Evolutionary conservation across 2,329 filamentous ascomycete species (phyloP), one percentile per base, ranked within the genome.

Genomic region (Fusarium keratoplasticum): DNA sequence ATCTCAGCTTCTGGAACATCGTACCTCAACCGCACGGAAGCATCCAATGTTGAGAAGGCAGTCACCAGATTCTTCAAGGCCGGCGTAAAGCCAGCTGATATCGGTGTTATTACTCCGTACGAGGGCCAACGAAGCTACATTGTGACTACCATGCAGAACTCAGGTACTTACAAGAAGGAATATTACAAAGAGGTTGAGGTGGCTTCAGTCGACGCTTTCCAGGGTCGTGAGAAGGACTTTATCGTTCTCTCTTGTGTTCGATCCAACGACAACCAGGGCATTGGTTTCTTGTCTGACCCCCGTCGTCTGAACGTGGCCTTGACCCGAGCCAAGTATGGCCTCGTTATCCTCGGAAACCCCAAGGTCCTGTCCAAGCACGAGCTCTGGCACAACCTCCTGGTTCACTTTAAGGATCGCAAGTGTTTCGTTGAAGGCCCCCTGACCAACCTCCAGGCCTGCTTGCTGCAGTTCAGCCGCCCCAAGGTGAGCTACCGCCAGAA

Each of bases 31-130:
- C 94, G 96, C 55, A 98, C 96, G 1, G 96, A 99, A 83, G 95
- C 96, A 5, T 94, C 95, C 55, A 98, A 98, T 75, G 96, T 99
- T 35, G 96, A 99, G 85, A 99, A 99, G 88, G 95, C 98, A 69
- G 95, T 99, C 47, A 98, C 96, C 11, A 93, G 96, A 59, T 99
- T 99, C 85, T 98, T 99, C 90, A 98, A 98, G 84, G 96, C 97
- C 27, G 96, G 96, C 57, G 96, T 99, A n/a, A 94, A 95, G 80
- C 95, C 96, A 6, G 88, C 89, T 59, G 95, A 96, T 75, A 98
- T 99, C 81, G 96, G 96, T 86, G 96, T 99, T 79, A 98, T 99
- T 80, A 99, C 96, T 18, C 96, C 96, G 64, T 99, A 99, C 82
- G 96, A 99, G 85, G 96, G 96, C 67, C 96, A 99, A 85, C 93